Conservation (phyloP, 345 rosid species). For the Tarenaya hassleriana region DNA sequence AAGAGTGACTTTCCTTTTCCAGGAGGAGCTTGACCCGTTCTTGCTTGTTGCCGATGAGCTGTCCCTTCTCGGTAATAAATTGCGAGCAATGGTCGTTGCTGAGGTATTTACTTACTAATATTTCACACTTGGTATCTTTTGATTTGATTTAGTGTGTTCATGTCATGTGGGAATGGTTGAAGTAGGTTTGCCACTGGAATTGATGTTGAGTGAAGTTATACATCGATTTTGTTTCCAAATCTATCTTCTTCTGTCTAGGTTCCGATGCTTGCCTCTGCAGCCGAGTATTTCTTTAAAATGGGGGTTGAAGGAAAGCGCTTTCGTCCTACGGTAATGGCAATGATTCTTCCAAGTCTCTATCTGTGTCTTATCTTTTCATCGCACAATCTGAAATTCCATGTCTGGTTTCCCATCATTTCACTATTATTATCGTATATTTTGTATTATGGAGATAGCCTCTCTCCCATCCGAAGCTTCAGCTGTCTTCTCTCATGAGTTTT, state of each 20-base stretch:
- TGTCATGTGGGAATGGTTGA: not conserved
- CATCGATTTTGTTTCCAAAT: not conserved
- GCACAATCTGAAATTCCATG: constrained; percentile 7
- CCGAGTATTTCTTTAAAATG: too few relatives aligned
- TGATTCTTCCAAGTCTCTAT: constrained; percentile 8
- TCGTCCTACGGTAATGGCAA: constrained; percentile 70
- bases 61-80: too few relatives aligned
- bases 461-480: too few relatives aligned
- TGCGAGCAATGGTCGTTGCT: constrained; percentile 80
- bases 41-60: constrained; percentile 97
- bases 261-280: constrained; percentile 94
- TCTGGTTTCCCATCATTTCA: too few relatives aligned
- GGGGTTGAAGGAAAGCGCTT: constrained; percentile 93
- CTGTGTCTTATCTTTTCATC: constrained; percentile 1
- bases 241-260: constrained; percentile 41
- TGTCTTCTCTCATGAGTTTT: not conserved
- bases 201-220: too few relatives aligned
- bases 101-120: too few relatives aligned
- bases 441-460: too few relatives aligned
- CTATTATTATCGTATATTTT: too few relatives aligned
- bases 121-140: constrained; percentile 6
- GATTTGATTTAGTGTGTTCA: constrained; percentile 1
- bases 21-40: constrained; percentile 90
- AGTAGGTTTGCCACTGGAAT: constrained; percentile 7
- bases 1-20: constrained; percentile 28